Percentiles rank a stretch among this genome's conserved stretches.
phyloP scores from a whole-genome alignment of 208 protist genomes.

The Lotmaria passim region DNA sequence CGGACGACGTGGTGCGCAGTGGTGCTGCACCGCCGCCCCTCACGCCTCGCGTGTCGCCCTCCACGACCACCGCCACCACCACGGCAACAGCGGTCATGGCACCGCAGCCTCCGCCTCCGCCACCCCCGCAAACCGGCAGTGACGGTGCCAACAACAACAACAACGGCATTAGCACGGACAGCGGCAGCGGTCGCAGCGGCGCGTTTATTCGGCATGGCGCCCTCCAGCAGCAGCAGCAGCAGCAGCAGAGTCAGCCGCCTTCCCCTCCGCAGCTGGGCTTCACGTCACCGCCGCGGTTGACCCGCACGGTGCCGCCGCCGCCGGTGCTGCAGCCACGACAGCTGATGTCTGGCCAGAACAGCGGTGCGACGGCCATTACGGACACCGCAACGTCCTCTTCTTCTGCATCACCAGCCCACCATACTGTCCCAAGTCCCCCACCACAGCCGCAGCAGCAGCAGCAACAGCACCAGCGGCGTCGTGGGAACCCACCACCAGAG shows the following conservation, averaged over 20 bases:
- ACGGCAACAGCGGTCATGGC: slow-evolving; percentile 15
- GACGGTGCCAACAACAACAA: not conserved
- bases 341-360: slow-evolving; percentile 6
- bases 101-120: slow-evolving; percentile 32
- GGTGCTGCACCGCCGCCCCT: slow-evolving; percentile 15
- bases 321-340: slow-evolving; percentile 36
- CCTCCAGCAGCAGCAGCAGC: slow-evolving; percentile 10
- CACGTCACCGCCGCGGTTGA: slow-evolving; percentile 24
- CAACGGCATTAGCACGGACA: slow-evolving; percentile 1
- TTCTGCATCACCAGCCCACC: not conserved
- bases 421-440: not conserved
- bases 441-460: too few species aligned
- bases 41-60: slow-evolving; percentile 1
- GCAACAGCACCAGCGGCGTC: too few species aligned
- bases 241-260: slow-evolving; percentile 3
- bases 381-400: not conserved
- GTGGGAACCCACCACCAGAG: not conserved
- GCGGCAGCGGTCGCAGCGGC: not conserved
- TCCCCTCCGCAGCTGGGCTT: slow-evolving; percentile 33
- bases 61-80: not conserved
- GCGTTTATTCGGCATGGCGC: slow-evolving; percentile 25
- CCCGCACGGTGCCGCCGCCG: slow-evolving; percentile 16
- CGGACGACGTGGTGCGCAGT: slow-evolving; percentile 39
- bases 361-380: not conserved
- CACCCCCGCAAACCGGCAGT: not conserved